Conservation (phyloP, 345 rosid genomes). For the Sapria himalayana region DNA sequence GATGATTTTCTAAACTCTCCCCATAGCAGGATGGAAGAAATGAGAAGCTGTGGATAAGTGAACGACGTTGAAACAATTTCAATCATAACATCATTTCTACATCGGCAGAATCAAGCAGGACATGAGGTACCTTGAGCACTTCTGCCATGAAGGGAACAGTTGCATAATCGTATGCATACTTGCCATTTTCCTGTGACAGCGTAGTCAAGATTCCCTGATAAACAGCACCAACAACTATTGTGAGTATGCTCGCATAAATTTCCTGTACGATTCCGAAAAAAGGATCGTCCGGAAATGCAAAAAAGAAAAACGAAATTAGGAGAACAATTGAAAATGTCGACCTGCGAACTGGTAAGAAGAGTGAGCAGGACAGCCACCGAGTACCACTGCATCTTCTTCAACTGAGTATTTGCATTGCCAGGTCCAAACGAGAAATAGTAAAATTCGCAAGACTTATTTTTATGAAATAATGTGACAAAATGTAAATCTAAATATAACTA, state of each 20-base stretch:
- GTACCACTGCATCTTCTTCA: slow-evolving; percentile 27
- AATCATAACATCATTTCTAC: neutral
- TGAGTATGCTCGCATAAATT: too few species aligned
- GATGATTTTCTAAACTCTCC: slow-evolving; percentile 30
- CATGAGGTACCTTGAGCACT: slow-evolving; percentile 45
- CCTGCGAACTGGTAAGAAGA: slow-evolving; percentile 34
- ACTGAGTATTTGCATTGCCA: neutral
- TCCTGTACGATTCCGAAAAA: neutral
- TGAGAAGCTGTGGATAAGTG: slow-evolving; percentile 29
- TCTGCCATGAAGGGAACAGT: slow-evolving; percentile 94
- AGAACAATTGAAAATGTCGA: neutral
- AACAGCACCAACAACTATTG: neutral
- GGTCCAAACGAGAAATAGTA: neutral
- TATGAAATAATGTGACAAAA: too few species aligned
- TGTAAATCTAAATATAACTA: too few species aligned
- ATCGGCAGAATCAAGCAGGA: neutral
- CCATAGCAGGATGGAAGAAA: slow-evolving; percentile 74
- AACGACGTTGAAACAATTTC: neutral
- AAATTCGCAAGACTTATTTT: neutral
- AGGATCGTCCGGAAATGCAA: neutral
- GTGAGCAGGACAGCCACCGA: slow-evolving; percentile 29
- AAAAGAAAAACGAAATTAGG: neutral
- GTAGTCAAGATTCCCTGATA: slow-evolving; percentile 76
- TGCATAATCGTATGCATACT: slow-evolving; percentile 71
- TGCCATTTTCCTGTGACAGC: slow-evolving; percentile 78